Base-by-base conservation (phyloP, 805 yeast species). In the Starmerella davenportii region DNA sequence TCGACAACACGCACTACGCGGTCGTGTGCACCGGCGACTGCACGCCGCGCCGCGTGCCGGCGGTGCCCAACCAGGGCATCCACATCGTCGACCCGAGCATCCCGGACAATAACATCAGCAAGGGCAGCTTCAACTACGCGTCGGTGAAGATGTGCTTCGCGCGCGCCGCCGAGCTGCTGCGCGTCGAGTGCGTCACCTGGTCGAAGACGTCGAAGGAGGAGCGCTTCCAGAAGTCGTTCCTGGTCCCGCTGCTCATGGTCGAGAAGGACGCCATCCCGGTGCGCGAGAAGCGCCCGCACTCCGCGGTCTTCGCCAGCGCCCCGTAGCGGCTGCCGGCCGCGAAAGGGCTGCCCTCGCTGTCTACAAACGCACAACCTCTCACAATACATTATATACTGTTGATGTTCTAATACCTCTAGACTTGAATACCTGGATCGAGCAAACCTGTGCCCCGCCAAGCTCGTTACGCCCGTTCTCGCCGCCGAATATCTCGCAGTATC, bases 71-170 rank as follows among this genome's bases (percentile, higher is more conserved):
- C 71, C 8, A 14, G 15, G 28, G 80, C 74, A 53, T 57, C 30
- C 76, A 82, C 1, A 79, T 87, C 23, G 87, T 79, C 56, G 96
- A 87, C 53, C 96, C 96, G 1, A 75, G 77, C 36, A 95, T 85
- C 51, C 62, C 74, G 2, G 46, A 62, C n/a, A 87, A 87, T 52
- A 87, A 87, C 54, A 76, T 87, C 35, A 74, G 90, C 34, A 65
- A 93, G 48, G 80, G 94, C 4, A 74, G 93, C 1, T 81, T 74
- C 60, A 84, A 84, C 54, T 61, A 81, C 31, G 59, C 81, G 29
- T 80, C 76, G 49, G 68, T 87, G 40, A 80, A 79, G 52, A 74
- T 81, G 48, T 81, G 94, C 0, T 84, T 87, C 35, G 34, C 40
- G 8, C 48, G 42, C 15, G 54, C 50, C 4, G 44, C 49, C 14